Evolutionary conservation across 2,329 filamentous ascomycete species (phyloP), one percentile per base, ranked within the genome.

Genomic region (Dothideomycetes sp.): DNA sequence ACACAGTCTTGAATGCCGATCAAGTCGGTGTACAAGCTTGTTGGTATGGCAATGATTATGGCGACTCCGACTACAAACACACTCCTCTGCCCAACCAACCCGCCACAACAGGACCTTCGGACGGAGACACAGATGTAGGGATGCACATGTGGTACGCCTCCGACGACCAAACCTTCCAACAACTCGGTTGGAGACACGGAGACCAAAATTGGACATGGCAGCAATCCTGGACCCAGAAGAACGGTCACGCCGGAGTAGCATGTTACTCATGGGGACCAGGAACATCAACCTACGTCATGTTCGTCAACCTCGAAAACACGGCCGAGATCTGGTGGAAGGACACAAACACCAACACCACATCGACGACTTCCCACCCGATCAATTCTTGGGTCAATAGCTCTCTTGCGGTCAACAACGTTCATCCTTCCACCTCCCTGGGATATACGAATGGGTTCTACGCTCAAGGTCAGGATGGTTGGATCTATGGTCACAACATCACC

Each of bases 291-390:
- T 68, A 69, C 45, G 57, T 62, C 13, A 66, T 68, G 62, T 54
- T 68, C 42, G 58, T 63, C 11, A 63, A 64, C 42, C 41, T 53
- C 10, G 24, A 60, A 4, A 61, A 64, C 44, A 52, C 55, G 4
- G 54, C 63, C 2, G 61, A 67, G 34, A 54, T 68, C 22, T 65
- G 56, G 48, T 68, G 65, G 65, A 65, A 62, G 47, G 64, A 69
- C 41, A 61, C 60, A 2, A 60, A 66, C 44, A 55, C 49, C 5
- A 63, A 50, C 4, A 35, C 51, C 3, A 45, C 46, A 1, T 51
- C 53, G 3, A 57, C 52, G 1, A 47, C 52, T 4, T 24, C 41
- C 0, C 64, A 67, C 34, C 64, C 62, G 1, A 60, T 65, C 48
- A 66, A 66, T 25, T 45, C 50, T 3, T 67, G 63, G 61, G 52